Base-by-base conservation (phyloP, 371 early-diverging fungal species). In the Mortierella sp. region DNA sequence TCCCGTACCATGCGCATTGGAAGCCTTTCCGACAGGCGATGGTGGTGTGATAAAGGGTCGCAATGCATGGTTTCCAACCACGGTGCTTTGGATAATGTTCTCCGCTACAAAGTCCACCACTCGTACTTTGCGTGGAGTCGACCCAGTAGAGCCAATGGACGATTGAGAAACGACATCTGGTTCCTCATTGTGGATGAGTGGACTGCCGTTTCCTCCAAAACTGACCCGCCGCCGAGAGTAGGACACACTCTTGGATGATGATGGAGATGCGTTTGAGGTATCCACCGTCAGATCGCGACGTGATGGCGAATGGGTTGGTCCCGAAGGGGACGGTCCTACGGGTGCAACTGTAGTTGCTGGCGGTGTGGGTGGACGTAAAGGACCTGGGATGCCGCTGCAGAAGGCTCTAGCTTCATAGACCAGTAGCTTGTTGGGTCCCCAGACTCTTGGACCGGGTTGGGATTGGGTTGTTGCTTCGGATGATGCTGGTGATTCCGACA, bases 401-500 rank as follows among this genome's bases (percentile, higher is more conserved):
- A 76, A 76, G 22, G 60, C 76, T 5, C 76, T 60, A 0, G 76
- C 76, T 41, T 76, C 76, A 29, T 76, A 46, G 4, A 76, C 76
- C 46, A 76, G 41, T 13, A 73, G 48, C 2, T 39, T 21, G 12
- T 67, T 22, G 10, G 50, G 63, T 9, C 52, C 51, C 43, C 51
- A 25, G 22, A 50, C 29, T 14, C 59, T 50, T 29, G 21, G 4
- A 25, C 37, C 16, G 21, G 8, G 21, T 7, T 10, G 24, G 8
- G 24, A 10, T 24, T 24, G 48, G 7, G 48, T 24, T 24, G 48
- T 3, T 12, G 4, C 48, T 24, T 10, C 48, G n/a, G n/a, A n/a
- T n/a, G n/a, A n/a, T n/a, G n/a, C n/a, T n/a, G n/a, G n/a, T n/a
- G n/a, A n/a, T n/a, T n/a, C n/a, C n/a, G n/a, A n/a, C n/a, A n/a